Base-by-base conservation (phyloP, 1,139 yeast genomes). In the Kazachstania sp. region DNA sequence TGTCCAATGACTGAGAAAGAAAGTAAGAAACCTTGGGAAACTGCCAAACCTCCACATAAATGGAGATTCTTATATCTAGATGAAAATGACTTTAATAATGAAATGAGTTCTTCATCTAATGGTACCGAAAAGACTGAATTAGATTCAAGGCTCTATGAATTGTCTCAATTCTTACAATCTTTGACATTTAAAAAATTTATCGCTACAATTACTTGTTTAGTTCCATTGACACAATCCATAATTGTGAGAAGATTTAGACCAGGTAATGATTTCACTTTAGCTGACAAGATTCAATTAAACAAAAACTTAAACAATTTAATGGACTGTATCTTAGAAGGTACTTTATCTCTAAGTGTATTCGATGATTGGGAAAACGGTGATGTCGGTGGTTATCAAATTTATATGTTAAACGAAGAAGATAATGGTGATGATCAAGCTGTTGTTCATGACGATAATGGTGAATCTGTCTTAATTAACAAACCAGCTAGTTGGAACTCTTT, bases 11-110 rank as follows among this genome's bases (percentile, higher is more conserved):
- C 62, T 1, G 74, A 83, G 7, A 60, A 65, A 2, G 86, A 86
- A 30, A 78, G 87, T 1, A 50, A 61, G 15, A 70, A 66, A 48
- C 95, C 96, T 2, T 94, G 98, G 98, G 81, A 84, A 54, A 74
- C 90, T 43, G 94, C 97, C 0, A 78, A 85, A 38, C 97, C 98
- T 15, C 95, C 97, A 9, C 97, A 90, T 63, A 88, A 94, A 61
- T 92, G 87, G 67, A 72, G 97, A 53, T 94, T 75, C 64, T 66
- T 88, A 73, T 92, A 87, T 62, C 73, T 90, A 41, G 94, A 86
- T n/a, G 39, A 41, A 41, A 30, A 15, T 12, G 34, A 34, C 36
- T 34, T n/a, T 11, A 36, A 32, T 19, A 32, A 40, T 11, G 36
- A 35, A 19, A 39, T 20, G 28, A 23, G 28, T 23, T 23, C 28